phyloP scores from a whole-genome alignment of 2,329 filamentous ascomycete species.

The Trichoderma simmonsii region DNA sequence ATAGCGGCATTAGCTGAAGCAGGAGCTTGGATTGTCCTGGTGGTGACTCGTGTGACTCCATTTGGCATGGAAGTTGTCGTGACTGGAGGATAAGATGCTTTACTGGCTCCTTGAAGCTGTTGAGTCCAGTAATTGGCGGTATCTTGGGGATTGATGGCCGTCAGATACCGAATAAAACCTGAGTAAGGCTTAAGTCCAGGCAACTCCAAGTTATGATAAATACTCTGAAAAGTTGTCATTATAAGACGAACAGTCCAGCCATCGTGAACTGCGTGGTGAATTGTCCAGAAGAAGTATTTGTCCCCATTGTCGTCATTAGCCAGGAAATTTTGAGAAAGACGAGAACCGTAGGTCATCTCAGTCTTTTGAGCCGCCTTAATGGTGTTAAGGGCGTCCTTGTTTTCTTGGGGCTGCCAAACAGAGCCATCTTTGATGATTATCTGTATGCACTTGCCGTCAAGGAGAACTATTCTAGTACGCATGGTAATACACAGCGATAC shows the following conservation, averaged over 20 bases:
- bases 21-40: not conserved
- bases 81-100: not conserved
- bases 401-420: not conserved
- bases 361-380: not conserved
- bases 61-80: not conserved
- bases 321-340: not conserved
- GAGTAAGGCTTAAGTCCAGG: slow-evolving; percentile 5
- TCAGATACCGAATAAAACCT: not conserved
- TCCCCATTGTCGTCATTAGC: not conserved
- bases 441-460: not conserved
- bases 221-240: slow-evolving; percentile 17
- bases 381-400: not conserved
- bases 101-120: not conserved
- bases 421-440: not conserved
- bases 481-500: not conserved
- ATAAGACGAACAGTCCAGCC: slow-evolving; percentile 27
- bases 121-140: not conserved
- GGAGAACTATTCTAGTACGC: slow-evolving; percentile 21
- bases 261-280: slow-evolving; percentile 32
- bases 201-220: slow-evolving; percentile 1
- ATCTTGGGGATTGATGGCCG: not conserved
- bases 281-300: slow-evolving; percentile 26
- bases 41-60: not conserved
- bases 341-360: slow-evolving; percentile 14
- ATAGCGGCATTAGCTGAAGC: not conserved